Conservation (phyloP, 202 grass and related monocot species). For the Hordeum pubiflorum region DNA sequence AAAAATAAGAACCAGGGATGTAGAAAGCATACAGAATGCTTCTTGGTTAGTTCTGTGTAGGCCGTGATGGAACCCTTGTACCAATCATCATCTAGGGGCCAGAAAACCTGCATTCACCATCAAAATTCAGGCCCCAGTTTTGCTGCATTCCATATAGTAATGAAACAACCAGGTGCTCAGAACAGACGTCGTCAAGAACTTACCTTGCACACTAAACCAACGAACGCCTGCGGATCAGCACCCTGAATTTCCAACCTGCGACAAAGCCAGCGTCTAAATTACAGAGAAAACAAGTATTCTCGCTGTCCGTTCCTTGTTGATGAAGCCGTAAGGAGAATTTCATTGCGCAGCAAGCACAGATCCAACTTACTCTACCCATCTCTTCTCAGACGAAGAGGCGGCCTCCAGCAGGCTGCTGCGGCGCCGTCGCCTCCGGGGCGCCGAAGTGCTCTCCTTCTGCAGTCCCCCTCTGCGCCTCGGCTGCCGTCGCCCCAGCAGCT, state of each 20-base stretch:
- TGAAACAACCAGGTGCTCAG: not conserved
- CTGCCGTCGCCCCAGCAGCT: slow-evolving; percentile 7
- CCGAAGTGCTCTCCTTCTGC: slow-evolving; percentile 22
- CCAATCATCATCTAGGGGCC: slow-evolving; percentile 93
- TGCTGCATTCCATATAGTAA: not conserved
- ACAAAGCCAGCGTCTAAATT: slow-evolving; percentile 20
- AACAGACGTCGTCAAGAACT: slow-evolving; percentile 8
- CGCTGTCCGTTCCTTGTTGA: not conserved
- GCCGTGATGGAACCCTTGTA: slow-evolving; percentile 68
- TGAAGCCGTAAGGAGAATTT: slow-evolving; percentile 5
- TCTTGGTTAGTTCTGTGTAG: slow-evolving; percentile 52
- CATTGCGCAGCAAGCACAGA: not conserved
- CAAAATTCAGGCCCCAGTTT: slow-evolving; percentile 14
- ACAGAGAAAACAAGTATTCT: not conserved
- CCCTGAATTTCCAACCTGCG: slow-evolving; percentile 64
- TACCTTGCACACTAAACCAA: slow-evolving; percentile 82
- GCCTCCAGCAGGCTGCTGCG: slow-evolving; percentile 21
- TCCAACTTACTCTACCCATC: slow-evolving; percentile 93
- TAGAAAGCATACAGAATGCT: slow-evolving; percentile 61
- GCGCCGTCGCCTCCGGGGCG: slow-evolving; percentile 16
- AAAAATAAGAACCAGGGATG: not conserved
- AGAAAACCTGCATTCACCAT: slow-evolving; percentile 59
- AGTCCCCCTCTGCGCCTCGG: slow-evolving; percentile 6
- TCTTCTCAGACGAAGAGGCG: slow-evolving; percentile 34
- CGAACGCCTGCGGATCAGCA: slow-evolving; percentile 43